Evolutionary conservation across 768 basidiomycete species (phyloP).

Genomic region (Termitomyces titanicus): DNA sequence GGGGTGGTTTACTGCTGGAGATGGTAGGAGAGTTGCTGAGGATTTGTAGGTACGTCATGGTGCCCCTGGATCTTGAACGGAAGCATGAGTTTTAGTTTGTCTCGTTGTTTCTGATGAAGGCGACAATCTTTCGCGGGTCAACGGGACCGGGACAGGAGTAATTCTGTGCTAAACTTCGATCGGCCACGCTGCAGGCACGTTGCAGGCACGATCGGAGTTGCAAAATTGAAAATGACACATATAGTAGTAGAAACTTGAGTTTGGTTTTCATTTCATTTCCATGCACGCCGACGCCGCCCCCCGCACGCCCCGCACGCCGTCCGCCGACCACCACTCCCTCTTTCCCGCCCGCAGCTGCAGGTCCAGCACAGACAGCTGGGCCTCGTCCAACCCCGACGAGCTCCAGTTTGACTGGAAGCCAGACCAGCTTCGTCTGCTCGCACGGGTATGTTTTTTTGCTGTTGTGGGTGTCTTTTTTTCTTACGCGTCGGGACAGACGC

Average conservation of each 20-base stretch:
- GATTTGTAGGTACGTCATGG: no score
- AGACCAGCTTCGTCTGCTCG: constrained; percentile 65
- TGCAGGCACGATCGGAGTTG: constrained; percentile 26
- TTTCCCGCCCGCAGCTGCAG: constrained; percentile 49
- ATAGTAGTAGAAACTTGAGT: no score
- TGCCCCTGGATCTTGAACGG: no score
- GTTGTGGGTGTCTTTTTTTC: constrained; percentile 9
- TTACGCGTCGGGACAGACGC: constrained; percentile 46
- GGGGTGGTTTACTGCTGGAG: no score
- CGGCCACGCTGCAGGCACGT: constrained; percentile 29
- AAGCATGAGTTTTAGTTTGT: no score
- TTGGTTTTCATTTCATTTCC: constrained; percentile 22
- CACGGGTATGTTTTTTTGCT: constrained; percentile 42
- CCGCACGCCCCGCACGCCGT: constrained; percentile 59
- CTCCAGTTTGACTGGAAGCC: constrained; percentile 70
- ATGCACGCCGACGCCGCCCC: no score
- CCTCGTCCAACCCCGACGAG: constrained; percentile 71
- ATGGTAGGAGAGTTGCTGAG: no score
- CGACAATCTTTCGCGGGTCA: no score
- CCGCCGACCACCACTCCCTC: constrained; percentile 49
- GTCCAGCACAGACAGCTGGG: constrained; percentile 83
- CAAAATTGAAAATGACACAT: constrained; percentile 1
- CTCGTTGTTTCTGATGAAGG: no score
- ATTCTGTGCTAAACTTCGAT: no score
- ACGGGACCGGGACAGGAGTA: no score